Evolutionary conservation across 768 basidiomycete species (phyloP), one percentile per base, ranked within the genome.

Genomic region (Tricholoma terreum): DNA sequence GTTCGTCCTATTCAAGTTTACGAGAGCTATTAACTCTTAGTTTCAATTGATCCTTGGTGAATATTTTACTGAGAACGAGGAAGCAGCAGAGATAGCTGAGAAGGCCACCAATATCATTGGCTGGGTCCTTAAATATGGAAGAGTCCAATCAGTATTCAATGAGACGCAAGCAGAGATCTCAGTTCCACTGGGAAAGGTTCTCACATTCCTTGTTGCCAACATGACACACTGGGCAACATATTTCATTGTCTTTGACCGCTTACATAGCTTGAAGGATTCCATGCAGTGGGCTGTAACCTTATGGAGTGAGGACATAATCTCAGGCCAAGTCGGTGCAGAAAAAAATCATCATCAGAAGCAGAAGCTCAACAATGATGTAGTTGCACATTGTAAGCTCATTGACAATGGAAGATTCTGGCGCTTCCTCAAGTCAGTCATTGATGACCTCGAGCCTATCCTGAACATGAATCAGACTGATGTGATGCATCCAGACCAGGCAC

Each of bases 141-240:
- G 50, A 30, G 68, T 71, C n/a, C 57, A 60, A n/a, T 58, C 61
- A 19, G 48, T 71, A 3, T 69, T 71, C 33, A 53, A 71, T 49
- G 54, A 62, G 2, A 24, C 33, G 1, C 68, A 71, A 42, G 50
- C 55, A 2, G 56, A 56, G 49, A 63, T 46, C 11, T 54, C 52
- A 46, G 45, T 54, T 50, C 61, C 60, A 48, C 45, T 55, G n/a
- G 61, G 61, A 5, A 63, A 61, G 33, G 57, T 67, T 40, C 62
- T 70, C 15, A 53, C 63, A 10, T 68, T 64, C 50, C 61, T 71
- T 11, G 56, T 65, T 31, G 65, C 64, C 7, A 70, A 72, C 53
- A 59, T 70, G 52, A 72, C 67, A 0, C 59, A 59, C 15, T 72
- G 67, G 69, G 65, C 60, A 1, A 72, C 68, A 1, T 68, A 70